A percentile compares a stretch with the other conserved stretches of the same genome.
Conservation (phyloP, 2,329 filamentous ascomycete genomes). For the Cordyceps militaris region DNA sequence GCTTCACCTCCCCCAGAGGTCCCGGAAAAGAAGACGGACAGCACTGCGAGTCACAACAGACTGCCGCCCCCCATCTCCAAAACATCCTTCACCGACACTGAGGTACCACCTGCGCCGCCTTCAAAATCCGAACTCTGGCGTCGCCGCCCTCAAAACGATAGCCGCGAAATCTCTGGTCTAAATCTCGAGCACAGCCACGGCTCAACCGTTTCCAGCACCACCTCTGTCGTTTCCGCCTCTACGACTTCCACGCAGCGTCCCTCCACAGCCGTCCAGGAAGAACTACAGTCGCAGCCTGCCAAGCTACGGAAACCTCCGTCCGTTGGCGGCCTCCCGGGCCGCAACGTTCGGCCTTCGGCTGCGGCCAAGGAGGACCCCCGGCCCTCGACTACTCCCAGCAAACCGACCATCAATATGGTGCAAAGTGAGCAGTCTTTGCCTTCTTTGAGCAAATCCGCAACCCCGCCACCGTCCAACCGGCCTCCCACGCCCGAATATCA, state of each 20-base stretch:
- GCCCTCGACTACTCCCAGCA: not conserved
- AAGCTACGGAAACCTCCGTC: conserved; percentile 15
- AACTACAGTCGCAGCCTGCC: conserved; percentile 10
- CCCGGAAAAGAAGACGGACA: not conserved
- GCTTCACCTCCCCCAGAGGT: conserved; percentile 12
- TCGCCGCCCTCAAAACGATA: conserved; percentile 43
- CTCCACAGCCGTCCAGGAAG: conserved; percentile 16
- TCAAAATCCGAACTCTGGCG: conserved; percentile 37
- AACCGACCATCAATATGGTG: conserved; percentile 7
- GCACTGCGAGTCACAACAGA: not conserved
- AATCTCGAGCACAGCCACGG: conserved; percentile 43
- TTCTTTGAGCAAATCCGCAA: not conserved
- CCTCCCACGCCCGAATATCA: conserved; percentile 45
- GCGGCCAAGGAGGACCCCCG: not conserved
- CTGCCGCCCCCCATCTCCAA: not conserved
- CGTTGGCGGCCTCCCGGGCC: conserved; percentile 22
- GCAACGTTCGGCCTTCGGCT: conserved; percentile 21
- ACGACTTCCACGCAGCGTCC: conserved; percentile 11
- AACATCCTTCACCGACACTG: conserved; percentile 9
- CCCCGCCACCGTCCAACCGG: conserved; percentile 22
- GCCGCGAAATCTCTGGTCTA: conserved; percentile 40
- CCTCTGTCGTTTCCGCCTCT: conserved; percentile 10
- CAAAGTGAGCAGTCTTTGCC: not conserved
- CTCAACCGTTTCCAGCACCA: conserved; percentile 36
- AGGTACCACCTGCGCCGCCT: conserved; percentile 22